These are phyloP conservation scores for Apiospora rasikravindrae DNA, from an alignment of 2,329 filamentous ascomycete species.

Conservation along the genomic window DNA sequence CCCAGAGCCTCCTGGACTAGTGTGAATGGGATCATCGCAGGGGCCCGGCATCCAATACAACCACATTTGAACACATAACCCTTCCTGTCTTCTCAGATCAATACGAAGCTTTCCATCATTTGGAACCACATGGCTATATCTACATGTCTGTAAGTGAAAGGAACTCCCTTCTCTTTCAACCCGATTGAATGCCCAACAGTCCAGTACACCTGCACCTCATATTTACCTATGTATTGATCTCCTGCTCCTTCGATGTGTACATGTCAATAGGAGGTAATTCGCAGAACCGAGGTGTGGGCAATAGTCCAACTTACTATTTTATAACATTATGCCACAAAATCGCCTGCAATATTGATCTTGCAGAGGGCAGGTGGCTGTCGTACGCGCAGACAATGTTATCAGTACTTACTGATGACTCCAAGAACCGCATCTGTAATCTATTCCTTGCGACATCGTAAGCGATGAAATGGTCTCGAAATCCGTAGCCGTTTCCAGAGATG, in stretches of 20 bases:
- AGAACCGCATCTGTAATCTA: neutral
- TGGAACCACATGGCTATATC: neutral
- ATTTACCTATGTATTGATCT: no score
- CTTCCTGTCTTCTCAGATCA: neutral
- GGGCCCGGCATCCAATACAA: slow-evolving; percentile 5
- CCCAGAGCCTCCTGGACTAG: slow-evolving; percentile 3
- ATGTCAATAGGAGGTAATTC: neutral
- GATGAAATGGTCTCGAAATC: neutral
- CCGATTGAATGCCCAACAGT: no score
- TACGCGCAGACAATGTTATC: neutral
- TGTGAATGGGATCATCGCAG: slow-evolving; percentile 15
- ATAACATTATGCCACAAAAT: neutral
- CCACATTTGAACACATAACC: neutral
- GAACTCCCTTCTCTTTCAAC: no score
- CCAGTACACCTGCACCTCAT: no score
- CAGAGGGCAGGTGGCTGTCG: neutral
- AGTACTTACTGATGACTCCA: neutral
- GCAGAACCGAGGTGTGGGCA: neutral
- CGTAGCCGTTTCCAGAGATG: neutral
- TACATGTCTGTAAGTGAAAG: neutral
- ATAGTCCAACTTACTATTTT: neutral
- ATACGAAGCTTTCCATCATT: neutral
- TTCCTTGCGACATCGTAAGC: neutral
- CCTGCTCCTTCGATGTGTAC: no score
- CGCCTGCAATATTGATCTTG: neutral